phyloP scores from a whole-genome alignment of 345 rosid genomes.

The Lepidium sativum region DNA sequence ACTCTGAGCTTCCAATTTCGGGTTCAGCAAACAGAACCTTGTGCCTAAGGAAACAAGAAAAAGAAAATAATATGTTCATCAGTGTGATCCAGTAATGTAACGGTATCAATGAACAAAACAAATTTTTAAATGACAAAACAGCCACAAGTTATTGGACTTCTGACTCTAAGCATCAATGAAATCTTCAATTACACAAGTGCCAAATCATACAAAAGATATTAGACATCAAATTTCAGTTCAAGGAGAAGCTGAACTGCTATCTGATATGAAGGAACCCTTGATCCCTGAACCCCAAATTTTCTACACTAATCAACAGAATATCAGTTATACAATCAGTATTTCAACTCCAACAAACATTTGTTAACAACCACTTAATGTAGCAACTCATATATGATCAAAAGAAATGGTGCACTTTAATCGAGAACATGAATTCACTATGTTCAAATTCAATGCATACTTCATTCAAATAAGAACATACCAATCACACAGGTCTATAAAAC shows the following conservation, averaged over 20 bases:
- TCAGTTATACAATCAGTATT: background rate
- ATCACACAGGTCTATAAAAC: background rate
- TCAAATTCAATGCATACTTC: background rate
- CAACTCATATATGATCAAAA: background rate
- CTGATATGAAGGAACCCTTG: background rate
- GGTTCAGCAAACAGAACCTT: conserved; percentile 9
- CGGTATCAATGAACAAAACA: background rate
- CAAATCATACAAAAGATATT: background rate
- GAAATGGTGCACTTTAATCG: background rate
- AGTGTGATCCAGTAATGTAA: conserved; percentile 3
- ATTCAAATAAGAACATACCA: background rate
- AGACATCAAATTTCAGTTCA: background rate
- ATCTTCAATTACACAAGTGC: background rate
- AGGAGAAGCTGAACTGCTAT: background rate
- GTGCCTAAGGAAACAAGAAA: conserved; percentile 4
- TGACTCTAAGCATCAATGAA: background rate
- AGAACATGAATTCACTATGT: background rate
- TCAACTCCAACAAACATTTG: background rate
- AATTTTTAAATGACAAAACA: background rate
- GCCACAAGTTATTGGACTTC: background rate
- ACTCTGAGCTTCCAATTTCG: background rate
- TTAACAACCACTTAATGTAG: background rate
- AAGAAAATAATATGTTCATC: background rate
- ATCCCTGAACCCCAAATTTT: background rate
- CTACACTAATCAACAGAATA: background rate